These are phyloP conservation scores for Thuidium tamariscinum DNA, from an alignment of 225 moss, liverwort and hornwort genomes.

Conservation along the genomic window DNA sequence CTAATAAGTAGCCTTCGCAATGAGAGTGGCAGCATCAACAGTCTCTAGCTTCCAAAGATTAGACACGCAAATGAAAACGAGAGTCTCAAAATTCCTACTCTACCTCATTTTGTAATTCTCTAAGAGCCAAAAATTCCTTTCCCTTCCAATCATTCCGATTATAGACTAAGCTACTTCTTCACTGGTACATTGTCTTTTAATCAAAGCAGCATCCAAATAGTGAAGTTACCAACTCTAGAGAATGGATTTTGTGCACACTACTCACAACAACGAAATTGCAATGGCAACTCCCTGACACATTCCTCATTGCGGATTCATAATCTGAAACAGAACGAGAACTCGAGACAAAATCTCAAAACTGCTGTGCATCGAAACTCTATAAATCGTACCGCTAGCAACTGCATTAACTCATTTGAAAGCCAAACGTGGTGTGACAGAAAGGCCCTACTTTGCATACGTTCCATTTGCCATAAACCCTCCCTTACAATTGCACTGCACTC, in stretches of 20 bases:
- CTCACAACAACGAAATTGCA: background rate
- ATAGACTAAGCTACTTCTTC: background rate
- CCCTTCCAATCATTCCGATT: background rate
- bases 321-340: background rate
- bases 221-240: background rate
- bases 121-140: background rate
- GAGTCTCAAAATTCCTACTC: background rate
- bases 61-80: background rate
- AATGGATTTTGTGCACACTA: background rate
- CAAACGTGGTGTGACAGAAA: background rate
- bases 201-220: background rate
- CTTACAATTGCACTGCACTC: background rate
- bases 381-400: background rate
- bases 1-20: background rate
- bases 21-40: background rate
- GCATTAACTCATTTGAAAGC: background rate
- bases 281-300: background rate
- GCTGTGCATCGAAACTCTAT: background rate
- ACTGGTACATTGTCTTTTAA: background rate
- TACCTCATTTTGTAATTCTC: background rate
- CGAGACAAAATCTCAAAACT: background rate
- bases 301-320: background rate
- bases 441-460: background rate
- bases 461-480: background rate
- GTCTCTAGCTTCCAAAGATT: background rate